Conservation (phyloP, 768 basidiomycete genomes). For the Mycena pura region DNA sequence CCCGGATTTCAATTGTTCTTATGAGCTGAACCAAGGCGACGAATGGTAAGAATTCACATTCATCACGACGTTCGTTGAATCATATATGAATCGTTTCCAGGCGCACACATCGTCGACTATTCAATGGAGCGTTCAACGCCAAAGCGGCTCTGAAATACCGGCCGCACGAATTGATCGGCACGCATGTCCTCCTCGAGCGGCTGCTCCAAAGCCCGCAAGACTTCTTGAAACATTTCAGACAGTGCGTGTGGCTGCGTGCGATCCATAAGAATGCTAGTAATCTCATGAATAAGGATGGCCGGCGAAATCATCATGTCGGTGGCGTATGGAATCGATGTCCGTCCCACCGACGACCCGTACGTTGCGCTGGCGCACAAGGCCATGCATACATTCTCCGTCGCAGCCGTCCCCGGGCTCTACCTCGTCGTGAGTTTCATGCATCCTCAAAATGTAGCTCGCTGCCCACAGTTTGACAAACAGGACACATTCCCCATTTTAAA, state of each 20-base stretch:
- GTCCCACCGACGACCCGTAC: constrained; percentile 38
- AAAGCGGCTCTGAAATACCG: not conserved
- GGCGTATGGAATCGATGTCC: constrained; percentile 38
- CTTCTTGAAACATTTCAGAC: constrained; percentile 7
- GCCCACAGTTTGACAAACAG: not conserved
- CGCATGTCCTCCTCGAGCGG: constrained; percentile 17
- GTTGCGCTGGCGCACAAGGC: constrained; percentile 37
- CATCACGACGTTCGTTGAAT: not conserved
- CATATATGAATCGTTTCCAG: not conserved
- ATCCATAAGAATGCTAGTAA: not conserved
- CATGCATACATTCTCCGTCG: constrained; percentile 31
- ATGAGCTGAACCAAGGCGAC: not conserved
- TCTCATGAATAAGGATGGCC: constrained; percentile 14
- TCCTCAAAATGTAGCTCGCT: constrained; percentile 10
- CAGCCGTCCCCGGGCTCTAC: constrained; percentile 35
- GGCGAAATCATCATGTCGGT: constrained; percentile 37
- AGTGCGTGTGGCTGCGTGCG: not conserved
- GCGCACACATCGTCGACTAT: constrained; percentile 16
- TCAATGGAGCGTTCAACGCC: constrained; percentile 10
- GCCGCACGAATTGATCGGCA: constrained; percentile 9
- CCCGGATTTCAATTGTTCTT: not conserved
- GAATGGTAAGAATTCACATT: constrained; percentile 1
- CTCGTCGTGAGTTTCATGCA: constrained; percentile 38
- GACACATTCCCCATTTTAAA: constrained; percentile 24
- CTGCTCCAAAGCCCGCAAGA: constrained; percentile 14